Evolutionary conservation across 2,329 filamentous ascomycete genomes (phyloP).

Genomic region (Davidsoniella virescens): DNA sequence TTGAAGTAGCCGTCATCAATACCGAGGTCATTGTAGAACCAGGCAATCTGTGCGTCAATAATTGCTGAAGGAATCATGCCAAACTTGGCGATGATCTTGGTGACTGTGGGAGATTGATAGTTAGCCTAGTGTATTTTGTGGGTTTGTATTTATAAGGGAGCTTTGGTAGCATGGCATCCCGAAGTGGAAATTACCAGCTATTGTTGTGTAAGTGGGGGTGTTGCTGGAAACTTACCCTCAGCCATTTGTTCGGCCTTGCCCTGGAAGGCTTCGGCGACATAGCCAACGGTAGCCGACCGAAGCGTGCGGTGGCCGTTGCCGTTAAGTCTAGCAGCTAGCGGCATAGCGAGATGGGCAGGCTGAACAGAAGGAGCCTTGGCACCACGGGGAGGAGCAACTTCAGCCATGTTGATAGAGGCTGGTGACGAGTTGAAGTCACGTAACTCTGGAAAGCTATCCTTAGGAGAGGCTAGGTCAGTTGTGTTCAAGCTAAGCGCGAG

Average conservation of each 20-base stretch:
- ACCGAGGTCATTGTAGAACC: conserved; percentile 96
- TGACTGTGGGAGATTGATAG: conserved; percentile 37
- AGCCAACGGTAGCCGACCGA: conserved; percentile 80
- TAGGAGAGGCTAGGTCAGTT: conserved; percentile 22
- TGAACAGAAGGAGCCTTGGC: conserved; percentile 53
- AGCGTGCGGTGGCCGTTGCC: conserved; percentile 56
- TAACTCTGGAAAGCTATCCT: conserved; percentile 31
- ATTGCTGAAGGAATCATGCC: conserved; percentile 77
- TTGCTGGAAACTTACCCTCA: conserved; percentile 35
- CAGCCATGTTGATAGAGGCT: conserved; percentile 12
- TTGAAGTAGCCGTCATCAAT: conserved; percentile 99
- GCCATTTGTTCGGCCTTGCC: conserved; percentile 88
- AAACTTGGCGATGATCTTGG: conserved; percentile 59
- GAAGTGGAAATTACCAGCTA: conserved; percentile 1
- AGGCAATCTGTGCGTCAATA: conserved; percentile 70
- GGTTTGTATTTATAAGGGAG: not conserved
- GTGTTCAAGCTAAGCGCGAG: conserved; percentile 23
- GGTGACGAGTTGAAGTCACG: conserved; percentile 23
- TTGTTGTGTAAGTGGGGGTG: not conserved
- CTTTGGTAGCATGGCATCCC: not conserved
- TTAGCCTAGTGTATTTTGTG: not conserved
- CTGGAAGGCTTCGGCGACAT: conserved; percentile 85
- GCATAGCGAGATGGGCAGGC: conserved; percentile 68
- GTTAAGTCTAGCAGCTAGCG: conserved; percentile 34
- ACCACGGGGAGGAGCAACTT: conserved; percentile 9